A percentile compares a stretch with the other conserved stretches of the same genome.
Conservation (phyloP, 2,329 filamentous ascomycete genomes). For the Anisogramma anomala region DNA sequence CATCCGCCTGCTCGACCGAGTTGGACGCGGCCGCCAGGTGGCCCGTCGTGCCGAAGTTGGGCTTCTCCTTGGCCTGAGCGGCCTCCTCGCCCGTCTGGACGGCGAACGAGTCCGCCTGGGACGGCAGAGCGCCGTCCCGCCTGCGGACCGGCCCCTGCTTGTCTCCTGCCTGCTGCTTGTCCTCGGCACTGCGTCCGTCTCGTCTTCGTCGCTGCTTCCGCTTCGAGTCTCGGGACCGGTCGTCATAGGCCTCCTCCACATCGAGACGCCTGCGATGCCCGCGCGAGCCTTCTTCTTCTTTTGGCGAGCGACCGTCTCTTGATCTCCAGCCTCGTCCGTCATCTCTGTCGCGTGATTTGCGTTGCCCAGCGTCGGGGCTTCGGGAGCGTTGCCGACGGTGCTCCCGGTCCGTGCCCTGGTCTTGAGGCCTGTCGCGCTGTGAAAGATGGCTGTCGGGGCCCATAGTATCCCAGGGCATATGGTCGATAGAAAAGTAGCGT, state of each 20-base stretch:
- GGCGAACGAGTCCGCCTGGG: slow-evolving; percentile 49
- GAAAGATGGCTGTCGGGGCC: not conserved
- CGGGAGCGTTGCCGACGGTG: slow-evolving; percentile 8
- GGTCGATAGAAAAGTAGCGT: not conserved
- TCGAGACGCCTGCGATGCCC: not conserved
- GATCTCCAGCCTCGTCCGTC: not conserved
- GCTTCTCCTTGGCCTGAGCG: slow-evolving; percentile 64
- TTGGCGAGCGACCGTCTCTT: slow-evolving; percentile 6
- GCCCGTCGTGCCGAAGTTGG: slow-evolving; percentile 74
- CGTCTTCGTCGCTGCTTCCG: slow-evolving; percentile 3
- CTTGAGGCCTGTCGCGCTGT: slow-evolving; percentile 4
- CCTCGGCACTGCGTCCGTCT: not conserved
- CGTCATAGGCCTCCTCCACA: not conserved
- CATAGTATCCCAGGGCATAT: not conserved
- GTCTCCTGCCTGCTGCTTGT: not conserved
- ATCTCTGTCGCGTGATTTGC: slow-evolving; percentile 2
- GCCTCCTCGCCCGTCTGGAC: slow-evolving; percentile 38
- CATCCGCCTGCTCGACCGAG: slow-evolving; percentile 56
- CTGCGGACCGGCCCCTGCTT: slow-evolving; percentile 6
- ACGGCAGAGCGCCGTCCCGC: slow-evolving; percentile 42
- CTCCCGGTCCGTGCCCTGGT: slow-evolving; percentile 1
- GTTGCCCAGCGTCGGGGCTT: slow-evolving; percentile 4
- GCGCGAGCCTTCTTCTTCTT: slow-evolving; percentile 3
- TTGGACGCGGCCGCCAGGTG: slow-evolving; percentile 82
- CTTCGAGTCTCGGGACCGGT: not conserved